Base-by-base conservation (phyloP, 2,329 filamentous ascomycete genomes). In the Biscogniauxia marginata region DNA sequence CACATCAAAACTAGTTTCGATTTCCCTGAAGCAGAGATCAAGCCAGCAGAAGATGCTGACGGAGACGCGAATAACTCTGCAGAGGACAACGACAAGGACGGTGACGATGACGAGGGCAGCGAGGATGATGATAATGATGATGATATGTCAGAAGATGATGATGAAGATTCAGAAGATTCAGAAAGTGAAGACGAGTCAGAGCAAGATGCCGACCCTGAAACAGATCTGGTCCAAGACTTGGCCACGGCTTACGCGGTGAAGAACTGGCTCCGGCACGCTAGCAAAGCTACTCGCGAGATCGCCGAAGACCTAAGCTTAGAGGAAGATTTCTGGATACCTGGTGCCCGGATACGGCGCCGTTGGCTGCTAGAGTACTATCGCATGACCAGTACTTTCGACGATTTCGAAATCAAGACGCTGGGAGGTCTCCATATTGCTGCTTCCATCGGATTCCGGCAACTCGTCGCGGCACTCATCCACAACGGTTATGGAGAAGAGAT, bases 221-320 rank as follows among this genome's bases (percentile, higher is more conserved):
- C 63, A 2, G 30, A 39, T 16, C 13, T 16, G 30, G 56, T 70
- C 1, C 58, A 56, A 4, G 63, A 65, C 3, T 63, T 57, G 13
- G 71, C 66, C n/a, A 50, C 71, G 18, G 61, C 67, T 7, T 77
- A 77, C 19, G 68, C 74, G 4, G 68, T 77, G 4, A 76, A 74
- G 49, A 60, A 77, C 34, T 77, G 75, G 75, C 63, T 77, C 3
- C 65, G 70, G 5, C 75, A 77, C 50, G 75, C 73, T 1, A 72
- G 73, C 45, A 74, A 75, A 49, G 74, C 75, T 18, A 77, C 75
- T 0, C 57, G 65, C 3, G 74, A 76, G 49, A 74, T 77, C n/a
- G 74, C 74, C 0, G 74, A 77, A 30, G 71, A 70, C 8, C 60
- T 77, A 1, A 75, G 73, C 52, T 48, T 65, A 7, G 74, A 76